Base-by-base conservation (phyloP, 345 rosid species). In the Hevea brasiliensis region DNA sequence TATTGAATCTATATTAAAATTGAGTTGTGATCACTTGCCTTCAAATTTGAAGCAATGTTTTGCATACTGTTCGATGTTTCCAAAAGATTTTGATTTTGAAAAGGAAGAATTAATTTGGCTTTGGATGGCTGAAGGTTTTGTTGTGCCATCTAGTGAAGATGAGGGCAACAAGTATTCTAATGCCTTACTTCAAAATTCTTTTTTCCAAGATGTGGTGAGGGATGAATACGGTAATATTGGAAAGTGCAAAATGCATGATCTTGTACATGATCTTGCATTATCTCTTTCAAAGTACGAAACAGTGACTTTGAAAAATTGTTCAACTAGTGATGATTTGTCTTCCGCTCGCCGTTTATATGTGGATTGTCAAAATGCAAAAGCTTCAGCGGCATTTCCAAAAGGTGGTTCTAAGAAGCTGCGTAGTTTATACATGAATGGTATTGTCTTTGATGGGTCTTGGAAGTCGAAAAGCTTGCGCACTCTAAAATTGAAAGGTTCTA, bases 161-260 rank as follows among this genome's bases (percentile, higher is more conserved):
- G 0, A 68, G 4, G 81, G 84, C 7, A 50, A 45, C 24, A 8
- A 67, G 47, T 78, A 53, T 62, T 81, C 78, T 53, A 40, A 68
- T 20, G 3, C 20, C 48, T 72, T 81, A 14, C 60, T 75, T 47
- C 23, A 69, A 17, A 75, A 51, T 37, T 78, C 74, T 35, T 72
- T 81, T 6, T 74, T 78, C 53, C 74, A 77, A 35, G 77, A 74
- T 14, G 66, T 55, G 1, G 18, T 23, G 29, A 65, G 20, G 51
- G 76, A 77, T 57, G 3, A 0, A 1, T 7, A 0, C 4, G 79
- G 45, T 0, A 24, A 55, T 17, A 45, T 81, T 18, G 42, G 3
- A 7, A 1, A 3, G 3, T 68, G 75, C 59, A 77, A 74, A 37
- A 81, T 81, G 75, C 80, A 81, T 54, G 83, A 80, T 59, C 41